Evolutionary conservation across 1,284 basidiomycete genomes (phyloP), one percentile per base, ranked within the genome.

Genomic region (Hemileia vastatrix): DNA sequence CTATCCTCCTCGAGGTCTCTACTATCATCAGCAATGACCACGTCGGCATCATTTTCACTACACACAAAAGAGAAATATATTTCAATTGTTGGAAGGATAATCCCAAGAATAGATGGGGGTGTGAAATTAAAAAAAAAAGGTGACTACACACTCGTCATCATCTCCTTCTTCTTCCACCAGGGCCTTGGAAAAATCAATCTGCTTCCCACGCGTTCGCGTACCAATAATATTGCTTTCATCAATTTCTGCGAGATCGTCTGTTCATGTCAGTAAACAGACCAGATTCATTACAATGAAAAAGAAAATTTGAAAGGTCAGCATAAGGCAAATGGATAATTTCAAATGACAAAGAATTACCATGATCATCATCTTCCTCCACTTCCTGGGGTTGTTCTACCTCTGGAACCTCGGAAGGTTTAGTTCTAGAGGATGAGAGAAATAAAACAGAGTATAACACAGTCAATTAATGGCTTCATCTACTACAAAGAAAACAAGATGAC

Each of bases 241-340:
- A 23, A 63, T 63, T 54, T 56, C 60, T 33, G 60, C 60, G 6
- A 63, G 32, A 23, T 63, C 60, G 33, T 63, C 60, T 63, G 47
- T 15, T 31, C 9, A 18, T 19, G 32, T 31, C 32, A 18, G 40
- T 13, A 21, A n/a, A 23, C 27, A 2, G 45, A 24, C 31, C n/a
- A 49, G 56, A 44, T 27, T 24, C 5, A 31, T 57, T 27, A 32
- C n/a, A 21, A 19, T 27, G 19, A 33, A 24, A 2, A 21, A 44
- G 4, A 32, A 48, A 31, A 44, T 6, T 19, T 18, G 6, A 32
- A 5, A 1, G 45, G 43, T 9, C 13, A n/a, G 31, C 19, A 5
- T 6, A 51, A 11, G 43, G 18, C 1, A 23, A 11, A 52, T 4
- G 18, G 27, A 8, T 6, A 27, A 50, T 9, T 13, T 27, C 47